Evolutionary conservation across 139 green algal genomes (phyloP).

Genomic region (Astrephomene gubernaculifera): DNA sequence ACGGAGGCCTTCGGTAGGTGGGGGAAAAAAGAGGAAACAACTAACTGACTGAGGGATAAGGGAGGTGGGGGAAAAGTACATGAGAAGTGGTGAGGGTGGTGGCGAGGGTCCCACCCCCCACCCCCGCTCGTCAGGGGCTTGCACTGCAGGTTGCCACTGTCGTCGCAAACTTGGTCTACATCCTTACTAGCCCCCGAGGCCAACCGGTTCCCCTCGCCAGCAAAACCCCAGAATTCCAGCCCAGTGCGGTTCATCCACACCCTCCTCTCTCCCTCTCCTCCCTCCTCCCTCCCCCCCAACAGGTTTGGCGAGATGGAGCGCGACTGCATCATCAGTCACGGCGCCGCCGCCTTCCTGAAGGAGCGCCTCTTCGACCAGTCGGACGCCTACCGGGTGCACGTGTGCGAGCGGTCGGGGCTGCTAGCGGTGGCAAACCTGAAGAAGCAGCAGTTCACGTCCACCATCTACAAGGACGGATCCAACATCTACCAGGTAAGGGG

Average conservation of each 20-base stretch:
- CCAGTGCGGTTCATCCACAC: no score
- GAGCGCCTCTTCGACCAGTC: slow-evolving; percentile 91
- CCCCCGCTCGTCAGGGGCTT: background rate
- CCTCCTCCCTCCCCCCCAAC: background rate
- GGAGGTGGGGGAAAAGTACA: no score
- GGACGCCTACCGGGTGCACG: slow-evolving; percentile 90
- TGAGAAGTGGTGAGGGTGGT: no score
- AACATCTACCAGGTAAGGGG: slow-evolving; percentile 44
- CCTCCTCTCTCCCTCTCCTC: background rate
- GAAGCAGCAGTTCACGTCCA: slow-evolving; percentile 87
- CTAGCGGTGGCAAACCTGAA: slow-evolving; percentile 90
- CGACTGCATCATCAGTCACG: slow-evolving; percentile 93
- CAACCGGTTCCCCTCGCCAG: no score
- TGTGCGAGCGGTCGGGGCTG: slow-evolving; percentile 87
- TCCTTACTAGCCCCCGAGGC: no score
- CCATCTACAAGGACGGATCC: slow-evolving; percentile 62
- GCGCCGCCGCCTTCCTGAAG: slow-evolving; percentile 86
- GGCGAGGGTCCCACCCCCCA: no score
- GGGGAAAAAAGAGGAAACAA: no score
- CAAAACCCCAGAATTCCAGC: no score
- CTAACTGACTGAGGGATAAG: no score
- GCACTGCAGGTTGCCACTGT: background rate
- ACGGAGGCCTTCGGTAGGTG: slow-evolving; percentile 94
- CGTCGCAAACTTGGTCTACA: background rate
- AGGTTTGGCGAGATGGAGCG: slow-evolving; percentile 48